Conservation (phyloP, 2,329 filamentous ascomycete species). For the Botrytis pseudocinerea region DNA sequence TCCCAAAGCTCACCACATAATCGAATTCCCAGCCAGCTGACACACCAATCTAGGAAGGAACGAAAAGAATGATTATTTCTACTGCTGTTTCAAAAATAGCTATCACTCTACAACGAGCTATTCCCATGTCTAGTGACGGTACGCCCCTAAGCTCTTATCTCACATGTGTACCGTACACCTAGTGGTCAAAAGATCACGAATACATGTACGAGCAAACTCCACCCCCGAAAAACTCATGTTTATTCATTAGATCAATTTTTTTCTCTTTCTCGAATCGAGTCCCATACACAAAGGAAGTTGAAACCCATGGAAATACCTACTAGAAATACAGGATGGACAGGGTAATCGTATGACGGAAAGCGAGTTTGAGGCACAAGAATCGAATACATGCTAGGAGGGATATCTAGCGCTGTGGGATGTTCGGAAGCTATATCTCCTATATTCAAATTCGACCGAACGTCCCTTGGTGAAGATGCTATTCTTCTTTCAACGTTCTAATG, state of each 20-base stretch:
- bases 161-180: neutral
- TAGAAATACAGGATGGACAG: neutral
- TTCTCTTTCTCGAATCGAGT: no score
- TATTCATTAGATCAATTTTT: no score
- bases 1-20: neutral
- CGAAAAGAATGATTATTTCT: no score
- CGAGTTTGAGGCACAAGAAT: neutral
- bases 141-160: neutral
- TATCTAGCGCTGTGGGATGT: neutral
- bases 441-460: neutral
- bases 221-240: neutral
- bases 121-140: no score
- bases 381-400: neutral
- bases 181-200: neutral
- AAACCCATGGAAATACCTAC: neutral
- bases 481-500: neutral
- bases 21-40: neutral
- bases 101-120: neutral
- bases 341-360: neutral
- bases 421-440: neutral
- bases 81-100: no score
- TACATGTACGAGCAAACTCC: neutral
- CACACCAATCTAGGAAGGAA: neutral
- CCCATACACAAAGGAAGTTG: neutral
- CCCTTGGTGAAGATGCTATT: no score